Base-by-base conservation (phyloP, 176 grass and related monocot genomes). In the Melocanna baccifera region DNA sequence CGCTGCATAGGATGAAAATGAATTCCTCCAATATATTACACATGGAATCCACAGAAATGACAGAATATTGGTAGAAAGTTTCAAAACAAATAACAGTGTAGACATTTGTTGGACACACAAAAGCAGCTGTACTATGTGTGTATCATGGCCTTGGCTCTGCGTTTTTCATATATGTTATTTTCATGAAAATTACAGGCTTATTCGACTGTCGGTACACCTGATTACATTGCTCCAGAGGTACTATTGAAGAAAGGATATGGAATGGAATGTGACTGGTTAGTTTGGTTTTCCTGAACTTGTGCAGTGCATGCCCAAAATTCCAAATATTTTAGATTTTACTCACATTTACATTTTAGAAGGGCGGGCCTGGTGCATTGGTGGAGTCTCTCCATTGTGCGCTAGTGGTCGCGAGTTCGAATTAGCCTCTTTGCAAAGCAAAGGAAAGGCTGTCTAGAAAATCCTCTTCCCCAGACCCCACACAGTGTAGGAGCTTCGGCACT, bases 161-260 rank as follows among this genome's bases (percentile, higher is more conserved):
- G 41, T 73, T 81, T 85, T 71, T 80, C 70, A 41, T 83, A 25
- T 57, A 56, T 75, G 62, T 37, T 53, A 16, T 86, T 81, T 82
- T 71, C n/a, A 64, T 88, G 56, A 84, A 62, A 62, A 30, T 79
- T 59, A 4, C 77, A 98, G 95, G 95, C 95, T 74, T 98, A 93
- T 65, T 98, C 96, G 71, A 98, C 93, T 62, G 93, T 98, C 28
- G 96, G 96, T 43, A 98, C 96, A 46, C 93, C 96, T 85, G 96
- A 98, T 91, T 98, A 98, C 86, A 95, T 98, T 94, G 96, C 96
- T 69, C 96, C 96, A 5, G 96, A 98, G 87, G 93, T 98, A 80
- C 83, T 98, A 56, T 51, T 95, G 62, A 98, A 98, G 93, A 98
- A 98, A 84, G 96, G 96, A 89, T 95, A 98, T 83, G 96, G 91